Conservation (phyloP, 2,329 filamentous ascomycete genomes). For the Colletotrichum spinosum region DNA sequence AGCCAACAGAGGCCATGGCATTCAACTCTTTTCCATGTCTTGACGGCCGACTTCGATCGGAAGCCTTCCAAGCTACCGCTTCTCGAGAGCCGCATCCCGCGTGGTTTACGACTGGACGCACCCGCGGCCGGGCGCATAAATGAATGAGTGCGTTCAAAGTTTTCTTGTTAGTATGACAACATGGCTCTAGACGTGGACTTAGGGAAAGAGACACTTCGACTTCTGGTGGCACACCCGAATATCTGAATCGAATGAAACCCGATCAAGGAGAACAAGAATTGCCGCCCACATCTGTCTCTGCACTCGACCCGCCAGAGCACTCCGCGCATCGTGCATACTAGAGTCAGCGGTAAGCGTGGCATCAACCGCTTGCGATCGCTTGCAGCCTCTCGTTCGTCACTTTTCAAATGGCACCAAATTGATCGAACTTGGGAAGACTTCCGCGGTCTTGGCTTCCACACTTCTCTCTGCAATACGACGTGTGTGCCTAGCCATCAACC, state of each 20-base stretch:
- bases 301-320: no score
- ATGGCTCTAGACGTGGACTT: no score
- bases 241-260: no score
- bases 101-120: no score
- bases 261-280: no score
- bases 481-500: slow-evolving; percentile 4
- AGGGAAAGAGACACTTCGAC: no score
- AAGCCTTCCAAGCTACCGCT: neutral
- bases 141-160: no score
- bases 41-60: neutral
- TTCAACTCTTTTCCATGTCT: slow-evolving; percentile 6
- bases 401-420: slow-evolving; percentile 16
- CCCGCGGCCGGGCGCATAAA: no score
- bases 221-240: no score
- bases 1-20: slow-evolving; percentile 14
- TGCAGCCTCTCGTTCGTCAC: slow-evolving; percentile 8
- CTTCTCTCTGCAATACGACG: slow-evolving; percentile 17
- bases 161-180: no score
- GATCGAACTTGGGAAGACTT: slow-evolving; percentile 26
- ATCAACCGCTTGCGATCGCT: slow-evolving; percentile 19
- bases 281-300: no score
- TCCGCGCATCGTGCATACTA: no score
- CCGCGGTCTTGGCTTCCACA: slow-evolving; percentile 31
- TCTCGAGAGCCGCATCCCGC: slow-evolving; percentile 6
- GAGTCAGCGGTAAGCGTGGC: neutral